These are phyloP conservation scores for Neurospora crassa DNA, from an alignment of 2,329 filamentous ascomycete species.

Conservation along the genomic window DNA sequence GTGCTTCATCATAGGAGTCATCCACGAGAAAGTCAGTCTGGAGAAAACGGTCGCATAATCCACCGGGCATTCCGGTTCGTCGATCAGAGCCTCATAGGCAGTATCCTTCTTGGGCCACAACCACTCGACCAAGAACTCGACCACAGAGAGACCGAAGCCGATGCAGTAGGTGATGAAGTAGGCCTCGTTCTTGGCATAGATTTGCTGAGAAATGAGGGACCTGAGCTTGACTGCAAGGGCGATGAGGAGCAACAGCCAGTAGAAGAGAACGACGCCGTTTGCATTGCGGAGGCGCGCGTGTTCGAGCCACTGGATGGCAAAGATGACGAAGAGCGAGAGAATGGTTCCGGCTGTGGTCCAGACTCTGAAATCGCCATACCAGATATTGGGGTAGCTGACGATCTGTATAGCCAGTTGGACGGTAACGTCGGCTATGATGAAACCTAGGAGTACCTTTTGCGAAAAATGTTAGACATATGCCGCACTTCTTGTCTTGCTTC, in stretches of 20 bases:
- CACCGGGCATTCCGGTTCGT: slow-evolving; percentile 58
- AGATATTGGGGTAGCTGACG: slow-evolving; percentile 55
- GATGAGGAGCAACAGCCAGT: slow-evolving; percentile 81
- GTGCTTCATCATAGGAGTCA: slow-evolving; percentile 95
- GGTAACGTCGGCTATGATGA: slow-evolving; percentile 57
- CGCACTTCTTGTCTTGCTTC: slow-evolving; percentile 5
- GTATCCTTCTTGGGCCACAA: slow-evolving; percentile 71
- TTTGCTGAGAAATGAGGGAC: slow-evolving; percentile 70
- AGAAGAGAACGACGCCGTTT: slow-evolving; percentile 82
- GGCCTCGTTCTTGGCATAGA: slow-evolving; percentile 54
- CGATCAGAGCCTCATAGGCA: slow-evolving; percentile 45
- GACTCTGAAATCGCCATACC: slow-evolving; percentile 76
- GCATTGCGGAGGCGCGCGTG: slow-evolving; percentile 74
- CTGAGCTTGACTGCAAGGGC: slow-evolving; percentile 74
- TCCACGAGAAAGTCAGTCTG: slow-evolving; percentile 90
- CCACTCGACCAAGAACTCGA: slow-evolving; percentile 76
- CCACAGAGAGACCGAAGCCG: slow-evolving; percentile 57
- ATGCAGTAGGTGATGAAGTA: slow-evolving; percentile 73
- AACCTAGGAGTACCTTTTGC: slow-evolving; percentile 46
- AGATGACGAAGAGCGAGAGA: slow-evolving; percentile 63
- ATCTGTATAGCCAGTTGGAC: slow-evolving; percentile 72
- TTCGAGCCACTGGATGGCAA: slow-evolving; percentile 75
- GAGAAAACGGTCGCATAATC: slow-evolving; percentile 95
- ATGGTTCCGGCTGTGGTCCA: slow-evolving; percentile 69
- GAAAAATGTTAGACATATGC: slow-evolving; percentile 7